A percentile compares a stretch with the other conserved stretches of the same genome.
These are phyloP conservation scores for Tuber indicum DNA, from an alignment of 495 filamentous ascomycete genomes.

Conservation along the genomic window DNA sequence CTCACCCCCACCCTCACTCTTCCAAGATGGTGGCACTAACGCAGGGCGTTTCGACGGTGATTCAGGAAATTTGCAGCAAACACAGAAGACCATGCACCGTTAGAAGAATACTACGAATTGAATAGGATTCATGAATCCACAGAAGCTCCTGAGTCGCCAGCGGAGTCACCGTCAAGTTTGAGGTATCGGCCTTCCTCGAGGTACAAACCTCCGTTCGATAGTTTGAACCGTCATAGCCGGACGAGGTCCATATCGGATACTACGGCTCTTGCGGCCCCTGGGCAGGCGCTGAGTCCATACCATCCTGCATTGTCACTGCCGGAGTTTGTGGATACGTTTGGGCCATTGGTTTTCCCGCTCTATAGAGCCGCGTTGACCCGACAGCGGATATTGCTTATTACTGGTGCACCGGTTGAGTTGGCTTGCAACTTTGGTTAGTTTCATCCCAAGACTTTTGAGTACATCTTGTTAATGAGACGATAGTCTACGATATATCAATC, in stretches of 20 bases:
- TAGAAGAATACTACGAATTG: conserved; percentile 75
- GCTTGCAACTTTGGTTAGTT: conserved; percentile 78
- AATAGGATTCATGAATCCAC: conserved; percentile 53
- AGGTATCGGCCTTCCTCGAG: conserved; percentile 47
- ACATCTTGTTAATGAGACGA: background rate
- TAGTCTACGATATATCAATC: conserved; percentile 90
- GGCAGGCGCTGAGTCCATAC: conserved; percentile 59
- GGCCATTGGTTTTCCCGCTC: conserved; percentile 82
- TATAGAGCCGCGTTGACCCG: conserved; percentile 82
- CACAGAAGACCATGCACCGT: conserved; percentile 50
- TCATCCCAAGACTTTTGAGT: background rate
- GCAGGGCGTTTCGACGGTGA: background rate
- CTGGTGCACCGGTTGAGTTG: conserved; percentile 73
- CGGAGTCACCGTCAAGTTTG: conserved; percentile 50
- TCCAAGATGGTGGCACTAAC: conserved; percentile 17
- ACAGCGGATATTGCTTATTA: conserved; percentile 78
- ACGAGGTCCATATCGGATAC: conserved; percentile 58
- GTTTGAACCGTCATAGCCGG: conserved; percentile 47
- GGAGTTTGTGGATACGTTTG: conserved; percentile 70
- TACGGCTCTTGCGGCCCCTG: conserved; percentile 56
- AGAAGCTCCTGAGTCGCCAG: conserved; percentile 52
- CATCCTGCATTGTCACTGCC: conserved; percentile 82
- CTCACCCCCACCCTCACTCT: conserved; percentile 35
- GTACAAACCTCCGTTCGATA: conserved; percentile 32
- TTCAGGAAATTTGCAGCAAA: conserved; percentile 52